Evolutionary conservation across 2,329 filamentous ascomycete genomes (phyloP).

Genomic region (Massarina eburnea): DNA sequence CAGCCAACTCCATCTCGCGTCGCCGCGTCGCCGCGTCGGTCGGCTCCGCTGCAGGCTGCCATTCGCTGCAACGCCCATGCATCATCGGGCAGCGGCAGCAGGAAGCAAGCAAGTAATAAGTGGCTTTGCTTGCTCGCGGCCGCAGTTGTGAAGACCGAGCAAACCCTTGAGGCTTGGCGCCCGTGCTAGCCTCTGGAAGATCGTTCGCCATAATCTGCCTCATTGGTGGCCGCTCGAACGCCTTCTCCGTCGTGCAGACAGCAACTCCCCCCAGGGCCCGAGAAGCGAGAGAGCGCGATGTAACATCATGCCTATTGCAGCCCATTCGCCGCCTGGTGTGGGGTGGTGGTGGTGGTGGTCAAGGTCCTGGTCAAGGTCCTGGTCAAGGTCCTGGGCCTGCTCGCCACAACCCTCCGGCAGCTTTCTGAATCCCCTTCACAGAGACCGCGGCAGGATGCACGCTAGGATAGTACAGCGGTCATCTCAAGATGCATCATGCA

Average conservation of each 20-base stretch:
- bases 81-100: conserved; percentile 23
- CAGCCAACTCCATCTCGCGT: conserved; percentile 7
- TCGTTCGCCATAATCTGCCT: conserved; percentile 19
- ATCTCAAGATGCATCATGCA: conserved; percentile 2
- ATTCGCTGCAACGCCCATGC: conserved; percentile 15
- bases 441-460: conserved; percentile 5
- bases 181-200: conserved; percentile 40
- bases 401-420: conserved; percentile 38
- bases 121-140: conserved; percentile 19
- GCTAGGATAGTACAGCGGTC: conserved; percentile 4
- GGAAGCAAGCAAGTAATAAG: conserved; percentile 27
- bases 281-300: conserved; percentile 30
- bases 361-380: conserved; percentile 2
- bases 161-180: conserved; percentile 28
- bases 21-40: too few relatives aligned
- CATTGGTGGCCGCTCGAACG: conserved; percentile 35
- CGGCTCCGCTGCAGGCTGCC: conserved; percentile 31
- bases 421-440: conserved; percentile 3
- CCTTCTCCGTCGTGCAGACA: conserved; percentile 37
- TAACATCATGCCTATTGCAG: conserved; percentile 36
- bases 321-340: conserved; percentile 39
- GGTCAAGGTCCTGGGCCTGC: conserved; percentile 3
- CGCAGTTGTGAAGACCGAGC: conserved; percentile 21
- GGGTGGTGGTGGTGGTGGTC: conserved; percentile 29
- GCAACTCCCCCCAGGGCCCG: conserved; percentile 6